Evolutionary conservation across 2,329 filamentous ascomycete genomes (phyloP), one percentile per base, ranked within the genome.

Genomic region (Lasiodiplodia sp.): DNA sequence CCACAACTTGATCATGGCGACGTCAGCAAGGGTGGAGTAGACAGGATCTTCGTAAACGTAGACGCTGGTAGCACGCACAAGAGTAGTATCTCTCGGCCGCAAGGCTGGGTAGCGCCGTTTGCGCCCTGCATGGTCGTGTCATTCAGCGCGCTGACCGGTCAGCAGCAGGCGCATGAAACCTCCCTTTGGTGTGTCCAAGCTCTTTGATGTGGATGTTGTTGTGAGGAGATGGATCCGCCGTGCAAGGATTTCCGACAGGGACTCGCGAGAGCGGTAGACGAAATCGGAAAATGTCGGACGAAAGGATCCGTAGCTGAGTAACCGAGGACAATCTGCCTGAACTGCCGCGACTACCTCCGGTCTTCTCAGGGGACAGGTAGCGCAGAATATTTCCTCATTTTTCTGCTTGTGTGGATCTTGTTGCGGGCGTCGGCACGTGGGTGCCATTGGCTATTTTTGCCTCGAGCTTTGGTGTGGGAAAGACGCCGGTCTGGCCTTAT

Each of bases 241-340:
- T 18, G 47, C 60, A 37, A 25, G 60, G 60, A 34, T 51, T 63
- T 18, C 8, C 23, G 58, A 63, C 58, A 63, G 47, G 44, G 44
- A 34, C 10, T 52, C 25, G 60, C 25, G 60, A 23, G 51, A 31
- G 47, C 60, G 60, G 58, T 49, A 23, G 58, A 47, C 40, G 16
- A 14, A n/a, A 21, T 38, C 60, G 44, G 60, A 52, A 37, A 52
- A 64, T 34, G 60, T 64, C 60, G 60, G 60, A 52, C 47, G 60
- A 64, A 64, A n/a, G 60, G 60, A 64, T 52, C 47, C 34, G 44
- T 47, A 18, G 60, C 38, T 28, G 47, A 38, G 52, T 34, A 64
- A 28, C 60, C 60, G 60, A 64, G 47, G 60, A 8, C 34, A 31
- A 64, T 52, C 47, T 64, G 60, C 44, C 60, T 64, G 60, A 63